These are phyloP conservation scores for Hyphodiscus hymeniophilus DNA, from an alignment of 495 filamentous ascomycete species.

Conservation along the genomic window DNA sequence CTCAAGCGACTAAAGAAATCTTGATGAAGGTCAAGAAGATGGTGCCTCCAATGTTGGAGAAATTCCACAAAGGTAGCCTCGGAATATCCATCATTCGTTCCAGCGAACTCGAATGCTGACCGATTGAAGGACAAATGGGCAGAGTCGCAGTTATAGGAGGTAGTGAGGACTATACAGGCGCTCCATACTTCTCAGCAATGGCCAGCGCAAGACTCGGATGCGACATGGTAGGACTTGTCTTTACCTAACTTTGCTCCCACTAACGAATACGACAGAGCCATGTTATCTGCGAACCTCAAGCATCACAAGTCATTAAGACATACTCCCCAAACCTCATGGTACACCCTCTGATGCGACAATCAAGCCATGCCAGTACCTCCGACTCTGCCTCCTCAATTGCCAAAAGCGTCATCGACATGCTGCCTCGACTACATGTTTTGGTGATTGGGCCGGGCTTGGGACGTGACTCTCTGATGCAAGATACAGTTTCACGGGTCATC, in stretches of 20 bases:
- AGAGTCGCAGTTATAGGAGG: conserved; percentile 92
- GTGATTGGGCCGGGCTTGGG: conserved; percentile 92
- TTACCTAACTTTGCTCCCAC: neutral
- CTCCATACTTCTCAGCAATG: conserved; percentile 97
- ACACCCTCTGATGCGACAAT: conserved; percentile 86
- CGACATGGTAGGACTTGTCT: conserved; percentile 57
- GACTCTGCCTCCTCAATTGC: conserved; percentile 51
- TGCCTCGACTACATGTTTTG: conserved; percentile 80
- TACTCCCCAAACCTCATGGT: conserved; percentile 99
- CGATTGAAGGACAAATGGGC: conserved; percentile 69
- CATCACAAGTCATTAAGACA: conserved; percentile 85
- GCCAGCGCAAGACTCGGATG: conserved; percentile 82
- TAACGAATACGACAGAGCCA: conserved; percentile 56
- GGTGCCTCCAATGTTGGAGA: conserved; percentile 89
- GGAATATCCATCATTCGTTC: no score
- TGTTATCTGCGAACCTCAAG: conserved; percentile 88
- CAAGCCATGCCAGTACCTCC: conserved; percentile 34
- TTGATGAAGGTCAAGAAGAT: conserved; percentile 80
- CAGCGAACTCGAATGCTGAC: neutral
- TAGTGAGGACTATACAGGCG: conserved; percentile 92
- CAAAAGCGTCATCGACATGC: conserved; percentile 65
- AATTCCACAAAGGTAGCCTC: conserved; percentile 86
- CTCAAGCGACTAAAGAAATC: conserved; percentile 56
- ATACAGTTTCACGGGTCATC: conserved; percentile 74
- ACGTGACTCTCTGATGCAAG: conserved; percentile 81